Evolutionary conservation across 2,329 filamentous ascomycete species (phyloP).

Genomic region (Helminthosporium solani): DNA sequence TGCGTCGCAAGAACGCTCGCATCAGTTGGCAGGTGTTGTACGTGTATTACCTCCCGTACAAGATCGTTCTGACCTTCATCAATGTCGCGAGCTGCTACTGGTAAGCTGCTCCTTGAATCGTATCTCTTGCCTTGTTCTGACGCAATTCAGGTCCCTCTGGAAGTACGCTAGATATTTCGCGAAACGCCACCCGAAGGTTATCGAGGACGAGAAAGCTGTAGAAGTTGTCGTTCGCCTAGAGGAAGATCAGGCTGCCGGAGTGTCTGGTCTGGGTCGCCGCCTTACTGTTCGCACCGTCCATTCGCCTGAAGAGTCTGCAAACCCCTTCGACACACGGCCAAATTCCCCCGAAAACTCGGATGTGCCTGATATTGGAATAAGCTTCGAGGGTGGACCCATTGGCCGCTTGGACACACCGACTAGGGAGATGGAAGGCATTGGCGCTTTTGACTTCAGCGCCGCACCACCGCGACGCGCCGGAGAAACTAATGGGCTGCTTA

Average conservation of each 20-base stretch:
- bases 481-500: neutral
- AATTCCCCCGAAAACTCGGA: neutral
- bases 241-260: constrained; percentile 12
- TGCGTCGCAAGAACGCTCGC: constrained; percentile 48
- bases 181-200: constrained; percentile 50
- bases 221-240: constrained; percentile 30
- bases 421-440: neutral
- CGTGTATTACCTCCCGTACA: constrained; percentile 50
- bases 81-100: constrained; percentile 44
- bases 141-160: constrained; percentile 46
- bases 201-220: constrained; percentile 49
- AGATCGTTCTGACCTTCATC: constrained; percentile 47
- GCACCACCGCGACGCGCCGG: neutral
- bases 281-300: constrained; percentile 25
- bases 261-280: constrained; percentile 19
- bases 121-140: no score
- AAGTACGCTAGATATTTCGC: constrained; percentile 52
- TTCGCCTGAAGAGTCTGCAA: neutral
- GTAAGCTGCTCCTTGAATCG: no score
- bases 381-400: neutral
- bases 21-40: constrained; percentile 41
- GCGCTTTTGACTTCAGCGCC: neutral
- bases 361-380: neutral
- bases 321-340: neutral
- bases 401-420: neutral